These are phyloP conservation scores for Glonium stellatum DNA, from an alignment of 495 filamentous ascomycete genomes.

Conservation along the genomic window DNA sequence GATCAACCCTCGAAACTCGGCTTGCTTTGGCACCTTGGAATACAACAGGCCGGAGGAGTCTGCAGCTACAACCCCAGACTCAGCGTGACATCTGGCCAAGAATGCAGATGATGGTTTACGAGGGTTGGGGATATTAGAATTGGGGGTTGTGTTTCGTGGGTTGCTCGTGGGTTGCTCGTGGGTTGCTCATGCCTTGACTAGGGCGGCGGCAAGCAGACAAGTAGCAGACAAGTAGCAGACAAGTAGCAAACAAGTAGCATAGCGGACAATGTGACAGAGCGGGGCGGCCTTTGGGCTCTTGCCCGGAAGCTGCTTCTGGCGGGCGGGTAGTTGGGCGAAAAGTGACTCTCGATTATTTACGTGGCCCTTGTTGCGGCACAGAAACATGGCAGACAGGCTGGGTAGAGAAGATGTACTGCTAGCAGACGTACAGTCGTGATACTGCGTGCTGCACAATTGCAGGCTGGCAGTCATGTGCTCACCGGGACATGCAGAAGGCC, in stretches of 20 bases:
- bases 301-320: background rate
- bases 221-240: too few species aligned
- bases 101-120: background rate
- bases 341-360: too few species aligned
- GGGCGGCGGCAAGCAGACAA: background rate
- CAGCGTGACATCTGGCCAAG: too few species aligned
- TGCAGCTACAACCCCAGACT: too few species aligned
- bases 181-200: background rate
- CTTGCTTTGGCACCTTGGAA: too few species aligned
- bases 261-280: too few species aligned
- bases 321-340: background rate
- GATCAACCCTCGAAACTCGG: too few species aligned
- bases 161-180: background rate
- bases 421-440: too few species aligned
- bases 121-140: background rate
- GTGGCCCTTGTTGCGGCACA: background rate
- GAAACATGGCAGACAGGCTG: background rate
- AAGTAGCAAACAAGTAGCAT: background rate
- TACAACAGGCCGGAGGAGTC: too few species aligned
- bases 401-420: too few species aligned
- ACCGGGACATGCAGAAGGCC: background rate
- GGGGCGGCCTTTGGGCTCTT: background rate
- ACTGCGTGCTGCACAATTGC: too few species aligned
- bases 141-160: background rate
- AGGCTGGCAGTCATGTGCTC: background rate